phyloP scores from a whole-genome alignment of 2,329 filamentous ascomycete genomes.

The Colletotrichum spinosum region DNA sequence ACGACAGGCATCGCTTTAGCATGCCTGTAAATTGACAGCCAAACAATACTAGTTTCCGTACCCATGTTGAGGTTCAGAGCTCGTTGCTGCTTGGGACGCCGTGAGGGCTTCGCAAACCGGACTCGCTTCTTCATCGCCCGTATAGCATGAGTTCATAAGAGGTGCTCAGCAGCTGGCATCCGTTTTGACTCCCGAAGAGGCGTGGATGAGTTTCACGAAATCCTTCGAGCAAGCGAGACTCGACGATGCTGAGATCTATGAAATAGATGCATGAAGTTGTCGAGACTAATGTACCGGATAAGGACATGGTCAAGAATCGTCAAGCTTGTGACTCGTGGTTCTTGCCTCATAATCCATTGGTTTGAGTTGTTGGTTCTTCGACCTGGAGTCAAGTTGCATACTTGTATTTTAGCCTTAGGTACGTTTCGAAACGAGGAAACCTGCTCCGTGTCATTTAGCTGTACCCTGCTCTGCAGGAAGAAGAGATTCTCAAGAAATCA shows the following conservation, averaged over 20 bases:
- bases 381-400: conserved; percentile 37
- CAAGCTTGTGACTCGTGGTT: conserved; percentile 22
- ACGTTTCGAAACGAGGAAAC: conserved; percentile 34
- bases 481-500: conserved; percentile 38
- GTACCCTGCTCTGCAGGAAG: conserved; percentile 41
- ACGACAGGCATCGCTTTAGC: conserved; percentile 8
- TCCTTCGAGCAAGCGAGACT: too few relatives aligned
- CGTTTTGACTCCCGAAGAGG: too few relatives aligned
- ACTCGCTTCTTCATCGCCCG: conserved; percentile 26
- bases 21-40: background rate
- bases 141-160: conserved; percentile 40
- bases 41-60: conserved; percentile 22
- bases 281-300: too few relatives aligned
- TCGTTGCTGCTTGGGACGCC: conserved; percentile 39
- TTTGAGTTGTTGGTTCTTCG: conserved; percentile 41
- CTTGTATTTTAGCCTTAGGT: conserved; percentile 15
- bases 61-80: conserved; percentile 41
- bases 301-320: too few relatives aligned
- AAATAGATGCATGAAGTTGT: too few relatives aligned
- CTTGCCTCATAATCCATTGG: conserved; percentile 38
- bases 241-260: too few relatives aligned
- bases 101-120: conserved; percentile 34
- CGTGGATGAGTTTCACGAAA: too few relatives aligned
- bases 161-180: conserved; percentile 16
- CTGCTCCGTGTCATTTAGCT: conserved; percentile 39